These are phyloP conservation scores for Blyttiomyces sp. DNA, from an alignment of 371 early-diverging fungal species.

Conservation along the genomic window DNA sequence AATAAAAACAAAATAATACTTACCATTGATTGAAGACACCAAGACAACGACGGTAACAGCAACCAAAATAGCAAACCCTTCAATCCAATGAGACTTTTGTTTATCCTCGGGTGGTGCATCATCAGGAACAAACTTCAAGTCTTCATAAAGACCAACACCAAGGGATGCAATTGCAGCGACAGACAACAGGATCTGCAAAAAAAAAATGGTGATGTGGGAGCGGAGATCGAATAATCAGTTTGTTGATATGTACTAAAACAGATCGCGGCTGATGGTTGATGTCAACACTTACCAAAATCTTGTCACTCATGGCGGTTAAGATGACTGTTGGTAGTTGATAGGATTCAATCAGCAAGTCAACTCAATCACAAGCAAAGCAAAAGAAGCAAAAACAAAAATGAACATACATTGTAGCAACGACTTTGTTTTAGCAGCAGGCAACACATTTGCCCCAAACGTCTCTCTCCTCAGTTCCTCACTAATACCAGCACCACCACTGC, in stretches of 20 bases:
- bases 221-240: neutral
- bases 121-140: conserved; percentile 10
- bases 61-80: conserved; percentile 75
- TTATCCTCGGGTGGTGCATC: conserved; percentile 8
- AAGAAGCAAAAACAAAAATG: too few species aligned
- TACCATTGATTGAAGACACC: conserved; percentile 69
- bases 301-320: conserved; percentile 82
- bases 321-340: conserved; percentile 34
- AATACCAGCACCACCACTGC: neutral
- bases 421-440: neutral
- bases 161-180: conserved; percentile 83
- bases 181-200: conserved; percentile 8
- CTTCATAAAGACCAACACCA: conserved; percentile 80
- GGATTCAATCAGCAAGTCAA: neutral
- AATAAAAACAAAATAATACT: neutral
- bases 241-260: neutral
- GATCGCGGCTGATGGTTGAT: neutral
- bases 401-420: neutral
- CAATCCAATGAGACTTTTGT: conserved; percentile 28
- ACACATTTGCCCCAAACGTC: conserved; percentile 6
- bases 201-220: neutral
- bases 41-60: conserved; percentile 74
- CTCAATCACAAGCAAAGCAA: conserved; percentile 10
- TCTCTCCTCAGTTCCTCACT: conserved; percentile 1
- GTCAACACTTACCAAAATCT: conserved; percentile 61